Conservation (phyloP, 768 basidiomycete genomes). For the Galerina sulciceps region DNA sequence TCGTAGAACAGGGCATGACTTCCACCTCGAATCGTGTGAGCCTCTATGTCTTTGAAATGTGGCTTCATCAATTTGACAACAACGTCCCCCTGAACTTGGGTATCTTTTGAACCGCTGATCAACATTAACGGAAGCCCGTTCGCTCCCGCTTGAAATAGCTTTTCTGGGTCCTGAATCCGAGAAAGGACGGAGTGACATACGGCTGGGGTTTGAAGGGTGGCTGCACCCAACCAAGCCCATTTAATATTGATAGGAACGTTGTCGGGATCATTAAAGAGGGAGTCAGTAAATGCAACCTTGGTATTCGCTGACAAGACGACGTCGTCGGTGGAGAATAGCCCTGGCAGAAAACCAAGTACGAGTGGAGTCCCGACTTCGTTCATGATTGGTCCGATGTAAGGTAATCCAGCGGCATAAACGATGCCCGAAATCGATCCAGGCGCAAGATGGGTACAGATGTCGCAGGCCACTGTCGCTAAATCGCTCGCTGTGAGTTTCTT, state of each 20-base stretch:
- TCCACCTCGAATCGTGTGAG: constrained; percentile 30
- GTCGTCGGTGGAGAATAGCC: constrained; percentile 25
- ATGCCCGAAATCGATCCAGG: constrained; percentile 31
- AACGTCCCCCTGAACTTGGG: constrained; percentile 28
- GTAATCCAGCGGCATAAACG: constrained; percentile 30
- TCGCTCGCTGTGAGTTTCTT: constrained; percentile 1
- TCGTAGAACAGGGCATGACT: constrained; percentile 39
- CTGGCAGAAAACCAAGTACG: constrained; percentile 21
- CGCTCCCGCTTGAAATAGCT: constrained; percentile 28
- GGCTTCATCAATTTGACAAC: constrained; percentile 29
- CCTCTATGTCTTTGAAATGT: constrained; percentile 37
- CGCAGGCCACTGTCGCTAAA: constrained; percentile 30
- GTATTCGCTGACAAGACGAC: constrained; percentile 21
- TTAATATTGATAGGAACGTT: constrained; percentile 27
- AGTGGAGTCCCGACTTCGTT: constrained; percentile 25
- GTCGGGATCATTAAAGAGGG: constrained; percentile 28
- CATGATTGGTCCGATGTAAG: constrained; percentile 26
- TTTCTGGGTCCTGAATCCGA: constrained; percentile 30
- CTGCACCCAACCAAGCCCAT: constrained; percentile 27
- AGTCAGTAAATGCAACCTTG: constrained; percentile 27
- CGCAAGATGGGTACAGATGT: constrained; percentile 29
- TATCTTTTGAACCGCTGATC: constrained; percentile 28
- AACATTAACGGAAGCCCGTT: constrained; percentile 31
- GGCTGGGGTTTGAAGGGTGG: constrained; percentile 21
- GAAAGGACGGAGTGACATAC: constrained; percentile 22